Base-by-base conservation (phyloP, 768 basidiomycete species). In the Termitomyces bulborhizus region DNA sequence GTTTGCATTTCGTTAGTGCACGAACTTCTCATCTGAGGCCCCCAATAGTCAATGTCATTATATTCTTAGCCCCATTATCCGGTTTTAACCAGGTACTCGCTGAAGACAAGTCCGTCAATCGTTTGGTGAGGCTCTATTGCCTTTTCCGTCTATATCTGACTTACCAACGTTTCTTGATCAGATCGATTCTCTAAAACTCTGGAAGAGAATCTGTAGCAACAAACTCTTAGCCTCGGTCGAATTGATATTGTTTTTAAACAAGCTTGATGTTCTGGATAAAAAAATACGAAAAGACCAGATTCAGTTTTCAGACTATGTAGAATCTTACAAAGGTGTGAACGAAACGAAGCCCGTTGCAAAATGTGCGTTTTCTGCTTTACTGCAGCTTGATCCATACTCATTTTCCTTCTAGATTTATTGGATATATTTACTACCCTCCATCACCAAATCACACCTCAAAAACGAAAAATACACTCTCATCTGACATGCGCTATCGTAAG, bases 1-100 rank as follows among this genome's bases (percentile, higher is more conserved):
- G 72, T 59, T 27, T 9, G 29, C 27, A 45, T 21, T 1, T 15
- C 13, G n/a, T 29, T 26, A 47, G 36, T 40, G 13, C 6, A 18
- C 43, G 49, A 54, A 45, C 6, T 15, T 27, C 12, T 44, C 18
- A 56, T 27, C 56, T 57, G 32, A 45, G 45, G 27, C 32, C 6
- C 37, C 15, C 32, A 15, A 26, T 51, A 82, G 84, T 85, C 43
- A 80, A 82, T 59, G 77, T 80, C 9, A 80, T 87, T 54, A 81
- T 88, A 24, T 88, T 87, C 64, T 67, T 87, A 4, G 84, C 82
- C 2, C 83, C 86, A 0, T 75, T 86, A 61, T 83, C 77, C 12
- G 81, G 79, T 3, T 88, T 86, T 66, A 80, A 85, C 63, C 80
- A 85, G 66, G 72, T 74, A n/a, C 72, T 86, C 5, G 72, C 75